These are phyloP conservation scores for Hyphopichia burtonii DNA, from an alignment of 1,139 yeast species.

Conservation along the genomic window DNA sequence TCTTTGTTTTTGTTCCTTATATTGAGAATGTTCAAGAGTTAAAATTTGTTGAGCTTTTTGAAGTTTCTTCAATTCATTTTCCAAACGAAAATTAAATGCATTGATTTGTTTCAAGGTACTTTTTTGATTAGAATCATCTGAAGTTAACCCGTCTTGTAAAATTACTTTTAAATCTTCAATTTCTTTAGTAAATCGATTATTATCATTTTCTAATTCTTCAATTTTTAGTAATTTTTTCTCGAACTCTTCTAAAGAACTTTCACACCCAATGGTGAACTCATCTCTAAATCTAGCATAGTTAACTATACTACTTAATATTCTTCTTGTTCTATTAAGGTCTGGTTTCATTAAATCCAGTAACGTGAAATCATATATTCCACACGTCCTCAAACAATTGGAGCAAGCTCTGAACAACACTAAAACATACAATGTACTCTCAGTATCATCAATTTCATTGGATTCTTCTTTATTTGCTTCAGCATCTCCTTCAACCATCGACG, in stretches of 20 bases:
- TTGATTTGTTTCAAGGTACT: slow-evolving; percentile 49
- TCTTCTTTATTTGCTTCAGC: slow-evolving; percentile 14
- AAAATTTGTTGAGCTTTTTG: slow-evolving; percentile 64
- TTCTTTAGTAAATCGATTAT: slow-evolving; percentile 40
- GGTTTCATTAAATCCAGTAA: slow-evolving; percentile 67
- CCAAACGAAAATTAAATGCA: slow-evolving; percentile 58
- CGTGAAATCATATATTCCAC: slow-evolving; percentile 78
- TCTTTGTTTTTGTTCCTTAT: slow-evolving; percentile 60
- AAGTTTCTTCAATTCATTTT: slow-evolving; percentile 59
- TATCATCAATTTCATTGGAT: slow-evolving; percentile 27
- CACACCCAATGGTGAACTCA: slow-evolving; percentile 69
- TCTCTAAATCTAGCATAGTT: slow-evolving; percentile 85
- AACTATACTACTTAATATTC: slow-evolving; percentile 78
- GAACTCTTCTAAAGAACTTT: slow-evolving; percentile 50
- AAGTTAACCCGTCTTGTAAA: slow-evolving; percentile 17
- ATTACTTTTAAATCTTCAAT: slow-evolving; percentile 37
- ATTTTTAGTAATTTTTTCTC: slow-evolving; percentile 48
- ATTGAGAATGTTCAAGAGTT: slow-evolving; percentile 63
- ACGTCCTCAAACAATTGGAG: slow-evolving; percentile 60
- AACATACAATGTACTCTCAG: slow-evolving; percentile 38
- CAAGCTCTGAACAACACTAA: slow-evolving; percentile 61
- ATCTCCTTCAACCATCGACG: slow-evolving; percentile 7
- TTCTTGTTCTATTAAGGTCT: slow-evolving; percentile 59
- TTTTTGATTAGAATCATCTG: slow-evolving; percentile 18
- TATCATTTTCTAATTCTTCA: slow-evolving; percentile 30